Evolutionary conservation across 768 basidiomycete species (phyloP), one percentile per base, ranked within the genome.

Genomic region (Hypholoma sublateritium): DNA sequence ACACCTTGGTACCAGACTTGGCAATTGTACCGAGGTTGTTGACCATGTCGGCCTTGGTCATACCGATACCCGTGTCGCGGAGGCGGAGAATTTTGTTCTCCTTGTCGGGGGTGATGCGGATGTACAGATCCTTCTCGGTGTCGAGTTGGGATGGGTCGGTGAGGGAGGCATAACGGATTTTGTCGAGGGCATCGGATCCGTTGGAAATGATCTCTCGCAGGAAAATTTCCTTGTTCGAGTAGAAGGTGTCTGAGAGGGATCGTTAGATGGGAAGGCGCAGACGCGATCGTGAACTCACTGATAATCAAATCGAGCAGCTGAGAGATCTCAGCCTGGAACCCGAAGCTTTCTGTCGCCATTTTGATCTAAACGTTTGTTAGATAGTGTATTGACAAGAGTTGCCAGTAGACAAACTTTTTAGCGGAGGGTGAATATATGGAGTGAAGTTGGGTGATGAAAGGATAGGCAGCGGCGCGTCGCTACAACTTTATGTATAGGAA

Each of bases 141-240:
- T 98, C 96, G 70, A 99, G 93, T 54, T 77, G 89, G 14, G 91
- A 81, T 25, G 95, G 88, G 67, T 98, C 93, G 63, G 96, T 99
- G 63, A 98, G 81, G 53, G 97, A 96, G 34, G 91, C 84, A 74
- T 98, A 99, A 47, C 97, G 93, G 70, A 98, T 91, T 83, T 98
- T 98, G 81, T 99, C 97, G 75, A 98, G 86, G 49, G 97, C 97
- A 86, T 98, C 97, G 58, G 97, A 98, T 63, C 81, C 79, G 80
- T 98, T 98, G 62, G 96, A 98, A 77, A 96, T 98, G 65, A 98
- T 61, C 78, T 98, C 97, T 73, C 97, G 92, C 66, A 99, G 88
- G 87, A 98, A 98, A 75, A 99, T 98, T 80, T 98, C 96, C 84
- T 99, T 99, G 88, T 99, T 98, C 60, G 95, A 97, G 87, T 98